These are phyloP conservation scores for Suillus lakei DNA, from an alignment of 768 basidiomycete genomes.

Conservation along the genomic window DNA sequence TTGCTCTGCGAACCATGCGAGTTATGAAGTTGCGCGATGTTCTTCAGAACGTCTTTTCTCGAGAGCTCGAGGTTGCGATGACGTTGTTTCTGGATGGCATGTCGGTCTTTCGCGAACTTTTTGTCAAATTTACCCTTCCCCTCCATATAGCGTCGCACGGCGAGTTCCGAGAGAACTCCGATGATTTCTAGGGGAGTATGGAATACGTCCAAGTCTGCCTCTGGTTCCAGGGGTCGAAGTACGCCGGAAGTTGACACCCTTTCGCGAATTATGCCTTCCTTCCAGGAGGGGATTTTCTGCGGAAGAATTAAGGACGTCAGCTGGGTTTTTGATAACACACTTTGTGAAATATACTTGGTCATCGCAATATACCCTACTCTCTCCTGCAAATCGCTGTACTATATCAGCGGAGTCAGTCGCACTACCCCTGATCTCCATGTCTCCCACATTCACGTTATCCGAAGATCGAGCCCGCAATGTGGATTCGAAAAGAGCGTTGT, in stretches of 20 bases:
- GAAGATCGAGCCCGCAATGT: neutral
- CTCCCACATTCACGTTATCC: constrained; percentile 22
- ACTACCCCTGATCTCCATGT: constrained; percentile 21
- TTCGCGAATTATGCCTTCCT: constrained; percentile 85
- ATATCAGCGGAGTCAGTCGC: constrained; percentile 15
- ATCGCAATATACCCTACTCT: constrained; percentile 57
- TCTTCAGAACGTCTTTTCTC: constrained; percentile 61
- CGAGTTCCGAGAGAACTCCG: constrained; percentile 76
- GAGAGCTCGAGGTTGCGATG: constrained; percentile 66
- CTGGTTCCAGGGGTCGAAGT: constrained; percentile 82
- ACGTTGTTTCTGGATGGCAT: constrained; percentile 69
- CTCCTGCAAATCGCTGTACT: constrained; percentile 56
- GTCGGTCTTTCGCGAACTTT: constrained; percentile 63
- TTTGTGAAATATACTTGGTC: constrained; percentile 46
- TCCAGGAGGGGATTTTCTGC: constrained; percentile 43
- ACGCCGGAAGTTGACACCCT: constrained; percentile 82
- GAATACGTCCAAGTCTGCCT: constrained; percentile 67
- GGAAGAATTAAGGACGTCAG: constrained; percentile 11
- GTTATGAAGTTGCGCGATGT: constrained; percentile 50
- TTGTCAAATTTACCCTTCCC: constrained; percentile 63
- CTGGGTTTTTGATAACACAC: neutral
- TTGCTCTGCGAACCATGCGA: constrained; percentile 14
- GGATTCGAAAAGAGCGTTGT: constrained; percentile 4
- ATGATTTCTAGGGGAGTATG: constrained; percentile 66
- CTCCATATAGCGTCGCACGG: constrained; percentile 76